These are phyloP conservation scores for Eucalyptus lansdowneana DNA, from an alignment of 345 rosid species.

Conservation along the genomic window DNA sequence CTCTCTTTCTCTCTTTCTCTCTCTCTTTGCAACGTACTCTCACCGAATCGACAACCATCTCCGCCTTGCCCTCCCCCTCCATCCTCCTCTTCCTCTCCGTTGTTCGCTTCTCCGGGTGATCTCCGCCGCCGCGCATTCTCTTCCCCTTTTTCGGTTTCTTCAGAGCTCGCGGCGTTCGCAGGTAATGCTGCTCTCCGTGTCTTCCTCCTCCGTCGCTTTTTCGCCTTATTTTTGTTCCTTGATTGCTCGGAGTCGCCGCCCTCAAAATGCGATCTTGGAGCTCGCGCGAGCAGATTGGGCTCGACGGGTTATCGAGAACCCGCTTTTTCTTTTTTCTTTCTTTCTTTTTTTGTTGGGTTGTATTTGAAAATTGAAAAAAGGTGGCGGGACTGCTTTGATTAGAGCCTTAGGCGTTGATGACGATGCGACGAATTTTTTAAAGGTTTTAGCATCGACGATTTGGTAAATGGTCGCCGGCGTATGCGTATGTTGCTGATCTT, in stretches of 20 bases:
- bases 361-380: not conserved
- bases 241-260: not conserved
- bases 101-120: not conserved
- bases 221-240: not conserved
- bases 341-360: not conserved
- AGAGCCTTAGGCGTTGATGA: not conserved
- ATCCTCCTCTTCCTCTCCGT: not conserved
- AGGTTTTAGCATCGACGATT: not conserved
- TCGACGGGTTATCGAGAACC: not conserved
- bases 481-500: not conserved
- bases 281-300: not conserved
- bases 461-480: not conserved
- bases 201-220: not conserved
- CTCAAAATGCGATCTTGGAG: not conserved
- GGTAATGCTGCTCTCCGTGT: not conserved
- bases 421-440: not conserved
- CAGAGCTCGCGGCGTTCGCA: not conserved
- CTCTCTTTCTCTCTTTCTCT: not conserved
- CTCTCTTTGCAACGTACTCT: not conserved
- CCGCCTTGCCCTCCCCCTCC: not conserved
- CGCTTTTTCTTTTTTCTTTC: fast-evolving
- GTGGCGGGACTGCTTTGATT: not conserved
- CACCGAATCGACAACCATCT: not conserved
- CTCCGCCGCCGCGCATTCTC: not conserved
- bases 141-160: not conserved